phyloP scores from a whole-genome alignment of 306 rosid genomes.

The Begonia masoniana region DNA sequence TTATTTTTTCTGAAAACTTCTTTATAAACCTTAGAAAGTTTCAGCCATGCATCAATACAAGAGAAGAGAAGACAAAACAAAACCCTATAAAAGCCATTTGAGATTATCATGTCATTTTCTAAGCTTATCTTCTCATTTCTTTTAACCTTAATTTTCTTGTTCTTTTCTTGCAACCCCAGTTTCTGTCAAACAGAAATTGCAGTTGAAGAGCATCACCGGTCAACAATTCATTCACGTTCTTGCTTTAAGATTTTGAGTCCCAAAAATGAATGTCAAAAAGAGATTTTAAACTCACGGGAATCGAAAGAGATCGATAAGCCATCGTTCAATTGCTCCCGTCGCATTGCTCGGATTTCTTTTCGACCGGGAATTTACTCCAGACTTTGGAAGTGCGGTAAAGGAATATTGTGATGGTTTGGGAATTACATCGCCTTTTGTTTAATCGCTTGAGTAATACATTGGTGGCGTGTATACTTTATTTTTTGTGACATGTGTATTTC shows the following conservation, averaged over 20 bases:
- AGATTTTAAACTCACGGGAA: constrained; percentile 4
- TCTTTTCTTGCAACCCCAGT: neutral
- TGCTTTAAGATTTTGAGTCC: neutral
- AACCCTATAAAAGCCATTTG: neutral
- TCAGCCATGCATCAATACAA: neutral
- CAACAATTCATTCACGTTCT: too few species aligned
- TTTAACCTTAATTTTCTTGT: neutral
- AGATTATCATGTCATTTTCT: neutral
- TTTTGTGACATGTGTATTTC: too few species aligned
- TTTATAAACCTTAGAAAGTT: too few species aligned
- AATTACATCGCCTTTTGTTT: constrained; percentile 6
- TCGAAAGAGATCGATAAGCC: constrained; percentile 6
- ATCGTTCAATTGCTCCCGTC: constrained; percentile 2
- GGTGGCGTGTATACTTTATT: too few species aligned
- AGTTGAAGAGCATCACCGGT: neutral
- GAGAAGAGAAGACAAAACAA: neutral
- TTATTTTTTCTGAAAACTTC: too few species aligned
- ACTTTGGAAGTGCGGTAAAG: constrained; percentile 1
- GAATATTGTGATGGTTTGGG: constrained; percentile 14
- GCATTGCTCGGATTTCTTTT: constrained; percentile 1
- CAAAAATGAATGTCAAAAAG: constrained; percentile 1
- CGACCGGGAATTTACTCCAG: constrained; percentile 4
- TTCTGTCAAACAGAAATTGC: neutral
- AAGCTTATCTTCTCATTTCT: constrained; percentile 3
- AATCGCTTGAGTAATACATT: too few species aligned